Evolutionary conservation across 2,329 filamentous ascomycete genomes (phyloP).

Genomic region (Zymoseptoria passerinii): DNA sequence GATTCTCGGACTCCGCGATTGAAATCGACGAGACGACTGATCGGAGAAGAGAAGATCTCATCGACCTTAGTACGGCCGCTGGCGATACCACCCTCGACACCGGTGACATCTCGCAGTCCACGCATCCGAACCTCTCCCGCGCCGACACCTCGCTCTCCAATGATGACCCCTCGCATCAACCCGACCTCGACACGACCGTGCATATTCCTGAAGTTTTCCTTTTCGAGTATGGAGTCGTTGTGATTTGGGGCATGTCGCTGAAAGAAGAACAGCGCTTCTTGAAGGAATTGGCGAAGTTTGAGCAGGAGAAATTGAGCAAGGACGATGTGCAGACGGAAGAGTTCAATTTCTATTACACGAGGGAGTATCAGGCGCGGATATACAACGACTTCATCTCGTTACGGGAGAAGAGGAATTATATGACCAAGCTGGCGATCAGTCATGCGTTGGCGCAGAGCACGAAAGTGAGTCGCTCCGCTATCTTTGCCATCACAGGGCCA

Average conservation of each 20-base stretch:
- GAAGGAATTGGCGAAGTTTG: conserved; percentile 90
- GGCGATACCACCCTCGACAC: conserved; percentile 15
- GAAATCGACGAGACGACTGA: conserved; percentile 50
- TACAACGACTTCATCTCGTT: conserved; percentile 99
- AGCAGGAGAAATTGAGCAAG: conserved; percentile 75
- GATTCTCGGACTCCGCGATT: conserved; percentile 66
- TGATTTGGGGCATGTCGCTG: conserved; percentile 97
- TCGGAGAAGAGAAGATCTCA: conserved; percentile 29
- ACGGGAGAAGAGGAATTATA: conserved; percentile 89
- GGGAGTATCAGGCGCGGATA: conserved; percentile 94
- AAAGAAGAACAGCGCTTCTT: conserved; percentile 82
- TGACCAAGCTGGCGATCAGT: conserved; percentile 94
- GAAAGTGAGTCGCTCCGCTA: conserved; percentile 50
- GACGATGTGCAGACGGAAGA: conserved; percentile 93
- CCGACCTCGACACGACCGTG: conserved; percentile 77
- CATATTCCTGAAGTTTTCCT: conserved; percentile 93
- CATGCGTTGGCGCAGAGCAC: conserved; percentile 93
- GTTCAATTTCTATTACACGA: conserved; percentile 99
- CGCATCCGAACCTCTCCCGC: conserved; percentile 19
- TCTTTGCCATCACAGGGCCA: background rate
- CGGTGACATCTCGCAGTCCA: conserved; percentile 3
- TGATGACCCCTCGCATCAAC: conserved; percentile 19
- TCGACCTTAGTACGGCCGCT: conserved; percentile 23
- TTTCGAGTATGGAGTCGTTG: conserved; percentile 94
- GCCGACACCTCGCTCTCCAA: conserved; percentile 7